A percentile compares a stretch with the other conserved stretches of the same genome.
These are phyloP conservation scores for Santalum album DNA, from an alignment of 164 flowering plant species.

Conservation along the genomic window DNA sequence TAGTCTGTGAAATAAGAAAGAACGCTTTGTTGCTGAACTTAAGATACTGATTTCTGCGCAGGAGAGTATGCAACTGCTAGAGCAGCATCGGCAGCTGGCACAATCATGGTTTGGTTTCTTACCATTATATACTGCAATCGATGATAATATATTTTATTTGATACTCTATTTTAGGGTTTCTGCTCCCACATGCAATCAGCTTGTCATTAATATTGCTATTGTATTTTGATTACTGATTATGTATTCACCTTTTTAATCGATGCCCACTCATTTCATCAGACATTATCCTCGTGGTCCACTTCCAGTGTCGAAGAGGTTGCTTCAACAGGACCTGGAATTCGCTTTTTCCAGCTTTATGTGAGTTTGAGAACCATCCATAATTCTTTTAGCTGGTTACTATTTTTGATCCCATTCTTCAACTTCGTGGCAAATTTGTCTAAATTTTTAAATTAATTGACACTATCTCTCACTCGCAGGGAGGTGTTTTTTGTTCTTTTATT, in stretches of 20 bases:
- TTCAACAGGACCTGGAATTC: slow-evolving; percentile 79
- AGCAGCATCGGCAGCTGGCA: slow-evolving; percentile 83
- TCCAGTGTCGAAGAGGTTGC: slow-evolving; percentile 92
- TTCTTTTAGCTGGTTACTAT: too few species aligned
- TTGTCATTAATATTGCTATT: too few species aligned
- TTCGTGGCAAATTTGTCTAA: too few species aligned
- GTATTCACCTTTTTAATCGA: neutral
- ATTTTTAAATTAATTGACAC: too few species aligned
- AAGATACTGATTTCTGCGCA: slow-evolving; percentile 19
- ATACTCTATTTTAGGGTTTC: neutral
- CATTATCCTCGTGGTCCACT: slow-evolving; percentile 80
- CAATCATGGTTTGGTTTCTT: slow-evolving; percentile 60
- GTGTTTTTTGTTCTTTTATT: too few species aligned
- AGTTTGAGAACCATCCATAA: slow-evolving; percentile 14
- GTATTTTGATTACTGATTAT: neutral
- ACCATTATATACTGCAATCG: slow-evolving; percentile 1
- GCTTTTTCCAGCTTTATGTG: slow-evolving; percentile 93
- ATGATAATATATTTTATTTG: neutral
- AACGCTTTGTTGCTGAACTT: neutral
- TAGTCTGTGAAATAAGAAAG: neutral
- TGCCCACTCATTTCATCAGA: slow-evolving; percentile 33
- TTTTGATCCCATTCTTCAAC: too few species aligned
- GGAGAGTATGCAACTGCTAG: slow-evolving; percentile 94
- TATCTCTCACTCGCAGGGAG: too few species aligned
- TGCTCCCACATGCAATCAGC: neutral